phyloP scores from a whole-genome alignment of 75 land plant genomes.

The Azolla pinnata region DNA sequence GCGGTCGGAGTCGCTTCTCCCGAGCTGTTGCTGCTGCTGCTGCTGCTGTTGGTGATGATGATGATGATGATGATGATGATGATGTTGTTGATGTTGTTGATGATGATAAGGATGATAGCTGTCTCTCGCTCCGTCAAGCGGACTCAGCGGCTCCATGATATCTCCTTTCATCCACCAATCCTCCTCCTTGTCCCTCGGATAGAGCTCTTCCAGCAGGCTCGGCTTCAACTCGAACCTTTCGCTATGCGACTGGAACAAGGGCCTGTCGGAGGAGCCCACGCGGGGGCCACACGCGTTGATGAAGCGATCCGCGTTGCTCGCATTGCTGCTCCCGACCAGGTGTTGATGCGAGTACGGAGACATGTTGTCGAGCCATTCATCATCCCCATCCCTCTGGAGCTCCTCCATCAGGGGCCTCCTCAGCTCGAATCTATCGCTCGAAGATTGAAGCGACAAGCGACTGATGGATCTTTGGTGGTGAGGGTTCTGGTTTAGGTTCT shows the following conservation, averaged over 20 bases:
- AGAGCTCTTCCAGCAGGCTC: neutral
- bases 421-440: constrained; percentile 3
- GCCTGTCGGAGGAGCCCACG: no score
- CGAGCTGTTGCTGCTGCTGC: no score
- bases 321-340: no score
- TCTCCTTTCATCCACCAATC: neutral
- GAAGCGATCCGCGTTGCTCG: no score
- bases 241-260: constrained; percentile 4
- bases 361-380: constrained; percentile 3
- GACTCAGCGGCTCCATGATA: neutral
- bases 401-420: constrained; percentile 3
- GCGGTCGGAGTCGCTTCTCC: no score
- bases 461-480: neutral
- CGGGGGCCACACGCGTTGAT: no score
- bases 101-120: no score
- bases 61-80: no score
- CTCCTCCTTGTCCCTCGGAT: neutral
- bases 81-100: no score
- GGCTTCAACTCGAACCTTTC: constrained; percentile 6
- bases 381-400: neutral
- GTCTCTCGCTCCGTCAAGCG: constrained; percentile 1
- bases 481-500: neutral
- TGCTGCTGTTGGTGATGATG: no score
- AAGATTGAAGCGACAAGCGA: constrained; percentile 1
- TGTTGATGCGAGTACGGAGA: no score